Conservation (phyloP, 208 protist genomes). For the Trypanosoma lewisi region DNA sequence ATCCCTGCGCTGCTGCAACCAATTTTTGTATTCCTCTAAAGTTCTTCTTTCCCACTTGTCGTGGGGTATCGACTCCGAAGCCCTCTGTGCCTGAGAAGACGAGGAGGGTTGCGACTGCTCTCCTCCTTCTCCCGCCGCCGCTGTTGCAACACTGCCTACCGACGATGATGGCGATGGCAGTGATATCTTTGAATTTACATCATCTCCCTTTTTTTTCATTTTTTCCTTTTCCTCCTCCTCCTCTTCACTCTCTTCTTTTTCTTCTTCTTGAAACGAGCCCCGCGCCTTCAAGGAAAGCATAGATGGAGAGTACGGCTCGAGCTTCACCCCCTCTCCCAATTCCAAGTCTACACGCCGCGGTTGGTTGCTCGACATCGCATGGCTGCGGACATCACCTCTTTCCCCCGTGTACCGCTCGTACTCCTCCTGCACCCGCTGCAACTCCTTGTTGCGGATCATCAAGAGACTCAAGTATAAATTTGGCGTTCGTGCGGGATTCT, state of each 20-base stretch:
- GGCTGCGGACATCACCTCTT: too few relatives aligned
- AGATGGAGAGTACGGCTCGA: background rate
- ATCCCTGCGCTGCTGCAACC: background rate
- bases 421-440: background rate
- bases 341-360: background rate
- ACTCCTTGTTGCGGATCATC: background rate
- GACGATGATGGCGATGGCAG: background rate
- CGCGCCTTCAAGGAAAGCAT: background rate
- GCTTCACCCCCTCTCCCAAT: background rate
- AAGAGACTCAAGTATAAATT: background rate
- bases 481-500: background rate
- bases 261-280: background rate
- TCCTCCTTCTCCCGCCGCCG: too few relatives aligned
- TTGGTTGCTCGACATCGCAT: background rate
- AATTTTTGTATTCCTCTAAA: background rate
- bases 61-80: too few relatives aligned
- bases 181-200: background rate
- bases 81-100: too few relatives aligned
- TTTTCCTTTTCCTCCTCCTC: background rate
- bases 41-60: background rate
- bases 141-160: too few relatives aligned
- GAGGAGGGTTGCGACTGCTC: too few relatives aligned
- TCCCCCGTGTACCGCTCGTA: background rate
- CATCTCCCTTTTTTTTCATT: constrained; percentile 1
- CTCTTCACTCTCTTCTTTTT: background rate